These are phyloP conservation scores for Aspergillus carbonarius DNA, from an alignment of 2,329 filamentous ascomycete genomes.

Conservation along the genomic window DNA sequence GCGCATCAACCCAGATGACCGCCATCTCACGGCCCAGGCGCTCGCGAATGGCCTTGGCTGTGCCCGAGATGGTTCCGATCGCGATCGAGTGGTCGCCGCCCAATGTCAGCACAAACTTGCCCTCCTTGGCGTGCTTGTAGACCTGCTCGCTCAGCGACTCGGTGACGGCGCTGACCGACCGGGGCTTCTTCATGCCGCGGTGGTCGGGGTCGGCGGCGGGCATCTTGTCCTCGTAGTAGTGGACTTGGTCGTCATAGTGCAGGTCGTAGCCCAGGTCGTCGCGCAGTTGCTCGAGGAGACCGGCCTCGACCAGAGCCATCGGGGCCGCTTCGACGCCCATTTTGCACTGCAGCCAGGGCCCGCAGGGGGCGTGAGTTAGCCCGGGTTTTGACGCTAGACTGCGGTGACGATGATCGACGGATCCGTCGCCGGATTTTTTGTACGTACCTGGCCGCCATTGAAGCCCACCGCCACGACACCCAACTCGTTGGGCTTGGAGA, in stretches of 20 bases:
- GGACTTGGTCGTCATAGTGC: constrained; percentile 77
- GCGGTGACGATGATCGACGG: constrained; percentile 12
- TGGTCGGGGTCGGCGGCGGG: constrained; percentile 71
- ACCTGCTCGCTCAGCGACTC: constrained; percentile 76
- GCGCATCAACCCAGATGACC: constrained; percentile 98
- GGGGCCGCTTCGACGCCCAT: constrained; percentile 88
- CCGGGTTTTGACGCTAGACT: neutral
- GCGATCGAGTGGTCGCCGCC: constrained; percentile 97
- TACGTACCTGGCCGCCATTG: constrained; percentile 84
- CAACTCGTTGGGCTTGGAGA: constrained; percentile 74
- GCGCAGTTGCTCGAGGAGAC: constrained; percentile 78
- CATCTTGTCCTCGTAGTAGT: constrained; percentile 74
- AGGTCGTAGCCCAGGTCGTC: constrained; percentile 87
- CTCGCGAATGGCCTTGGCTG: constrained; percentile 82
- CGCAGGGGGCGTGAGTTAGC: neutral
- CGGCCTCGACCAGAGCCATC: constrained; percentile 81
- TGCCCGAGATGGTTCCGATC: constrained; percentile 87
- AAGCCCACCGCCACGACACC: constrained; percentile 95
- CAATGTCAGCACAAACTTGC: constrained; percentile 85
- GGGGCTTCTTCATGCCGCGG: constrained; percentile 93
- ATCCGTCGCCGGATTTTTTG: constrained; percentile 8
- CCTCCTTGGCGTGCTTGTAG: constrained; percentile 78
- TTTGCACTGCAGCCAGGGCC: constrained; percentile 64
- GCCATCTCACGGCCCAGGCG: constrained; percentile 78
- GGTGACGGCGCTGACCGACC: constrained; percentile 81